Conservation (phyloP, 257 asterid genomes). For the Rehmannia glutinosa region DNA sequence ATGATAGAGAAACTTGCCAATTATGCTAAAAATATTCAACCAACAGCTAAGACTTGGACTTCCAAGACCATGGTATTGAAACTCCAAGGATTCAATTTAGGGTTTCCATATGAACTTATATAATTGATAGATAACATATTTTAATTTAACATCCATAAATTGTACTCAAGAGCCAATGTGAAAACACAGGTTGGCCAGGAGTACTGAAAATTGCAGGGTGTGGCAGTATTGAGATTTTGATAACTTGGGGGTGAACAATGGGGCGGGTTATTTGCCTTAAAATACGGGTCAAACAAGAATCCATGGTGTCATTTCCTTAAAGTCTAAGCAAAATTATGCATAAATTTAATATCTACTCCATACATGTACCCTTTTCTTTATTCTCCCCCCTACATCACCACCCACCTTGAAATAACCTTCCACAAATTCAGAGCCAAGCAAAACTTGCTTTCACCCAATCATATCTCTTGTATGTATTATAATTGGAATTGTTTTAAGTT, state of each 20-base stretch:
- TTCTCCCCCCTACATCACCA: slow-evolving; percentile 43
- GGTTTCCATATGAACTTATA: slow-evolving; percentile 7
- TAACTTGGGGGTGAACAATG: slow-evolving; percentile 20
- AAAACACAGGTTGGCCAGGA: neutral
- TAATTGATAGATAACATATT: neutral
- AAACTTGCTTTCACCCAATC: slow-evolving; percentile 21
- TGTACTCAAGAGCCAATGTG: neutral
- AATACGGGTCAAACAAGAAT: slow-evolving; percentile 71
- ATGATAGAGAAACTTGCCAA: neutral
- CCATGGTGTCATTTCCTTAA: slow-evolving; percentile 48
- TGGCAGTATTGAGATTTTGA: neutral
- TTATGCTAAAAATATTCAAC: too few species aligned
- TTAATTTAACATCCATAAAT: neutral
- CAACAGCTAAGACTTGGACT: slow-evolving; percentile 33
- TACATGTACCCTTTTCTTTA: slow-evolving; percentile 19
- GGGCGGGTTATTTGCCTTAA: slow-evolving; percentile 43
- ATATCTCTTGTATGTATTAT: slow-evolving; percentile 15
- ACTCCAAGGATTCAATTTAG: slow-evolving; percentile 19
- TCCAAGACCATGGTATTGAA: slow-evolving; percentile 25
- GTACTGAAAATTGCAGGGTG: neutral
- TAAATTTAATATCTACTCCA: slow-evolving; percentile 28
- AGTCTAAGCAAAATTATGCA: slow-evolving; percentile 39
- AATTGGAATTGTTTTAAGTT: too few species aligned
- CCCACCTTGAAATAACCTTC: slow-evolving; percentile 53
- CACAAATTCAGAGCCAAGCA: slow-evolving; percentile 34